Conservation (phyloP, 495 filamentous ascomycete species). For the Beverwykella pulmonaria region DNA sequence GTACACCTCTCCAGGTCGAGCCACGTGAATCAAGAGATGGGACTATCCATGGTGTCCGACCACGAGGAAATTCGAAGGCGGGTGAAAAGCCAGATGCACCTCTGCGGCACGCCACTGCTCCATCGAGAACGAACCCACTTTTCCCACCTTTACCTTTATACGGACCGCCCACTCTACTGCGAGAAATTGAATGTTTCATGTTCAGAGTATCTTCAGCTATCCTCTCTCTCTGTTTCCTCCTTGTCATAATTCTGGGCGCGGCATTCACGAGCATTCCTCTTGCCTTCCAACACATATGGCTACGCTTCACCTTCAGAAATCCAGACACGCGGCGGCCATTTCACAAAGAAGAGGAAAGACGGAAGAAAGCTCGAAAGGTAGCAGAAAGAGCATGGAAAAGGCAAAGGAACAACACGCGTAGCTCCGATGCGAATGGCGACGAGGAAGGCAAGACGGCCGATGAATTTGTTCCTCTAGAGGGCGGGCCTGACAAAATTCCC, state of each 20-base stretch:
- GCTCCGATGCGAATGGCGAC: conserved; percentile 44
- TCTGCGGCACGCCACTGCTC: conserved; percentile 51
- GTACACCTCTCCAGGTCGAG: conserved; percentile 8
- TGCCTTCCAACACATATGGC: conserved; percentile 51
- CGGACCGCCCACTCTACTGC: conserved; percentile 66
- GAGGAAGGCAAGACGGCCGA: conserved; percentile 49
- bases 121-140: conserved; percentile 73
- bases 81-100: conserved; percentile 43
- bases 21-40: conserved; percentile 40
- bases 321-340: conserved; percentile 67
- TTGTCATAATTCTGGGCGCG: conserved; percentile 73
- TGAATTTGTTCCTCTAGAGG: conserved; percentile 72
- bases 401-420: conserved; percentile 42
- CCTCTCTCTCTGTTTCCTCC: conserved; percentile 74
- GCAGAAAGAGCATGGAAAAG: conserved; percentile 64
- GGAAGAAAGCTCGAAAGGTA: conserved; percentile 56
- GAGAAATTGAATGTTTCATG: conserved; percentile 63
- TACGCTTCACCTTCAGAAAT: conserved; percentile 57
- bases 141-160: conserved; percentile 89
- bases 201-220: conserved; percentile 70
- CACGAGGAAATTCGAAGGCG: conserved; percentile 10
- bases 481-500: conserved; percentile 74
- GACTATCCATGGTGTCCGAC: conserved; percentile 37
- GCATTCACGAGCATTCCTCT: conserved; percentile 62
- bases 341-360: conserved; percentile 66